Evolutionary conservation across 1,139 yeast species (phyloP).

Genomic region (Pichia cactophila): DNA sequence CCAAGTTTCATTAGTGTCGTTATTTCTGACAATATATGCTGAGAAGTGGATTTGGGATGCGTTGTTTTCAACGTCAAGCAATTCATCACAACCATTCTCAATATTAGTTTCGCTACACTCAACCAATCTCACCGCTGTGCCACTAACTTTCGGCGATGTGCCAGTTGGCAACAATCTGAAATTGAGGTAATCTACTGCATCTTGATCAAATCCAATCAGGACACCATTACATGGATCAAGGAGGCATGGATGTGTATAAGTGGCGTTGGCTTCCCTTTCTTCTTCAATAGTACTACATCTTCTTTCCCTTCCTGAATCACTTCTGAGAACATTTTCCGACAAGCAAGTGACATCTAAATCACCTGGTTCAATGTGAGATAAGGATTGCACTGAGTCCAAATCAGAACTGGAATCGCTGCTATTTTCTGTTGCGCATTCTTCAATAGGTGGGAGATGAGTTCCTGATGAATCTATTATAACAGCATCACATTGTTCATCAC

Average conservation of each 20-base stretch:
- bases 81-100: not conserved
- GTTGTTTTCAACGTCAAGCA: slow-evolving; percentile 1
- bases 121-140: not conserved
- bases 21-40: slow-evolving; percentile 5
- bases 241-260: slow-evolving; percentile 44
- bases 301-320: slow-evolving; percentile 15
- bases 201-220: slow-evolving; percentile 52
- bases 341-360: not conserved
- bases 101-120: slow-evolving; percentile 1
- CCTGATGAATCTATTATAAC: slow-evolving; percentile 6
- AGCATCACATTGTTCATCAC: slow-evolving; percentile 15
- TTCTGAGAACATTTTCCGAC: not conserved
- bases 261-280: slow-evolving; percentile 45
- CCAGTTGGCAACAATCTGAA: slow-evolving; percentile 8
- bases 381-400: not conserved
- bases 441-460: not conserved
- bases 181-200: slow-evolving; percentile 33
- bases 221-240: slow-evolving; percentile 47
- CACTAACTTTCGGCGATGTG: not conserved
- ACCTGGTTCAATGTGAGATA: not conserved
- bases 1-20: slow-evolving; percentile 2
- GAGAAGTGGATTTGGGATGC: slow-evolving; percentile 1
- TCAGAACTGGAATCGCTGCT: not conserved
- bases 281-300: slow-evolving; percentile 44
- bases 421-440: slow-evolving; percentile 1